Evolutionary conservation across 164 flowering plant species (phyloP).

Genomic region (Nymphaea colorata): DNA sequence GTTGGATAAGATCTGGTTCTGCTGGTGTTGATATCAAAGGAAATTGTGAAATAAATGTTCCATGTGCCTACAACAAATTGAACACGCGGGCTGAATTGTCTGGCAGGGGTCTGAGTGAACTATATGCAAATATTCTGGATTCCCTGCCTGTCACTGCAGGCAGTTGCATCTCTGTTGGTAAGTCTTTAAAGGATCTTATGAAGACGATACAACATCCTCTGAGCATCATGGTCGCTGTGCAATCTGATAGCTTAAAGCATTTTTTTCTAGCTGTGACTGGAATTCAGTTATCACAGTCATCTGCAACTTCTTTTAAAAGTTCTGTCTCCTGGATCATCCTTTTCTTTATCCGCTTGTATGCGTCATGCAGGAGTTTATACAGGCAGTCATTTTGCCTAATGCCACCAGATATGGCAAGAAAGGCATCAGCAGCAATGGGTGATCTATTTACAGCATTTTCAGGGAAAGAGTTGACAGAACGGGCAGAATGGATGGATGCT

Average conservation of each 20-base stretch:
- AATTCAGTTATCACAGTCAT: conserved; percentile 2
- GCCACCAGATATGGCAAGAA: conserved; percentile 54
- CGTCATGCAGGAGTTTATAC: conserved; percentile 57
- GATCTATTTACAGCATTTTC: conserved; percentile 38
- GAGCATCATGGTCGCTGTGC: conserved; percentile 26
- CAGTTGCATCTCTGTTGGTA: conserved; percentile 49
- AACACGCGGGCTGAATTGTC: conserved; percentile 39
- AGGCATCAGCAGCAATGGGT: conserved; percentile 46
- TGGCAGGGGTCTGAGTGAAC: conserved; percentile 55
- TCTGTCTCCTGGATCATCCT: conserved; percentile 37
- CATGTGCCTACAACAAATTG: conserved; percentile 7
- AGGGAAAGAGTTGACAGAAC: conserved; percentile 53
- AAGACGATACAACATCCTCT: conserved; percentile 30
- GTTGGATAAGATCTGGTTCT: conserved; percentile 47
- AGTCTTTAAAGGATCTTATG: conserved; percentile 42
- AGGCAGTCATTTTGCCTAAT: conserved; percentile 56
- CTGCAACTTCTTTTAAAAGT: background rate
- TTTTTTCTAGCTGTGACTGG: conserved; percentile 31
- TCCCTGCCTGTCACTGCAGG: conserved; percentile 51
- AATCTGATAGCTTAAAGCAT: conserved; percentile 19
- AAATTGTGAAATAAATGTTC: conserved; percentile 6
- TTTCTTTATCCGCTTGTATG: conserved; percentile 56
- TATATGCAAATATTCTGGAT: conserved; percentile 52
- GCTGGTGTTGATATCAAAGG: conserved; percentile 12
- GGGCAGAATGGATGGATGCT: conserved; percentile 26